Percentiles rank a stretch among this genome's conserved stretches.
Conservation (phyloP, 805 yeast species). For the Myxozyma udenii region DNA sequence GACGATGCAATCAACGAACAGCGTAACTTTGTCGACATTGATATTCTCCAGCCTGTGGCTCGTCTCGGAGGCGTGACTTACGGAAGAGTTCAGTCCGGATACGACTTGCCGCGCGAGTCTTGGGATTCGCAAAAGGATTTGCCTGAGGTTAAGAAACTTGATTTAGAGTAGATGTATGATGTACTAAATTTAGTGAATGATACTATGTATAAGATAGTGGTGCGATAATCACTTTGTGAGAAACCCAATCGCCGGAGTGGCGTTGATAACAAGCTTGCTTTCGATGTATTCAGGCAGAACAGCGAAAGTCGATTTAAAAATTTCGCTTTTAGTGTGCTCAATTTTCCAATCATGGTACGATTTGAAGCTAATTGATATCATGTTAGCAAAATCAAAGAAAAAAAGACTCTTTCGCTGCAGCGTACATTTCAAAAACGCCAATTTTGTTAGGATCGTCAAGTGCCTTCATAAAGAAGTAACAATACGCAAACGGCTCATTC, state of each 20-base stretch:
- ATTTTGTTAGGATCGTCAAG: constrained; percentile 17
- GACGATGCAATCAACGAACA: constrained; percentile 52
- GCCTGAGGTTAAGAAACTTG: constrained; percentile 3
- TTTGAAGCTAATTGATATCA: no score
- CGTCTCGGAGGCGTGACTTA: constrained; percentile 55
- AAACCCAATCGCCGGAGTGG: no score
- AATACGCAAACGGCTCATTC: constrained; percentile 15
- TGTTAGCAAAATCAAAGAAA: no score
- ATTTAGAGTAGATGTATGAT: not conserved
- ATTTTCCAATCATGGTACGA: no score
- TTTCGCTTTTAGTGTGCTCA: no score
- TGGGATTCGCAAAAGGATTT: constrained; percentile 24
- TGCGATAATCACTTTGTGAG: no score
- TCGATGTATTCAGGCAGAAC: no score
- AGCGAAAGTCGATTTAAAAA: not conserved
- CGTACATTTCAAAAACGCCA: constrained; percentile 23
- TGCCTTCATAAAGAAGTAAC: constrained; percentile 11
- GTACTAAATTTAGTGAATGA: no score
- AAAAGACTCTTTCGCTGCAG: no score
- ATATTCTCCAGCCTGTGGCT: constrained; percentile 52
- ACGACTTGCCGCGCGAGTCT: constrained; percentile 45
- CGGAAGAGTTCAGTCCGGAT: constrained; percentile 47
- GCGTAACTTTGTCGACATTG: constrained; percentile 43
- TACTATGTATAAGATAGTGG: no score
- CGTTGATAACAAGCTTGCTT: no score